Evolutionary conservation across 805 yeast genomes (phyloP), one percentile per base, ranked within the genome.

Genomic region (Cyberlindnera nakhonratchasimensis): DNA sequence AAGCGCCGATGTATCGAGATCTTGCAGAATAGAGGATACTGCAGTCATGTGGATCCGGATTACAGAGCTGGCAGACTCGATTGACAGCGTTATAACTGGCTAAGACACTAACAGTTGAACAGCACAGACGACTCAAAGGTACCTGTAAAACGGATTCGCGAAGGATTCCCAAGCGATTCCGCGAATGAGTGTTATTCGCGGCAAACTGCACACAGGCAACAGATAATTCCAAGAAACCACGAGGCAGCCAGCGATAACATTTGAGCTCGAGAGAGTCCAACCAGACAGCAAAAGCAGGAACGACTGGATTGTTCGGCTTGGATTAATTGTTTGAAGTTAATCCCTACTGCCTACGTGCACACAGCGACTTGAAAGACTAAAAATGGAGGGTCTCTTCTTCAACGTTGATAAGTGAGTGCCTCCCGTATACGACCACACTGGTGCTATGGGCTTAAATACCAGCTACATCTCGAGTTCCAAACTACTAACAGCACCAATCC

Each of bases 351-450:
- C 25, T 25, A 25, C 16, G 17, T 17, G 11, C 25, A 29, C 3
- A 20, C 21, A 28, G 30, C 30, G 30, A 10, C 4, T 8, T 28
- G 18, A 8, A 17, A 17, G 18, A 18, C 20, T 10, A 11, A 31
- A 11, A 12, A 91, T 91, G 99, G 98, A 93, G 64, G 97, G 97
- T 21, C 74, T 91, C 37, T 88, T 74, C 65, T 93, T 93, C 70
- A 93, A 93, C 69, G 74, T 89, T 49, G 90, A 91, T 60, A 71
- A 71, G 58, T 52, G 20, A 30, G 58, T 52, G 6, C 5, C 4
- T 5, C 19, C 3, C n/a, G 12, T 18, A n/a, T n/a, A n/a, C n/a
- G n/a, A n/a, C n/a, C n/a, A n/a, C n/a, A n/a, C n/a, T n/a, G n/a
- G n/a, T n/a, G n/a, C n/a, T n/a, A n/a, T n/a, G n/a, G n/a, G n/a